Evolutionary conservation across 176 grass and related monocot genomes (phyloP).

Genomic region (Guadua angustifolia): DNA sequence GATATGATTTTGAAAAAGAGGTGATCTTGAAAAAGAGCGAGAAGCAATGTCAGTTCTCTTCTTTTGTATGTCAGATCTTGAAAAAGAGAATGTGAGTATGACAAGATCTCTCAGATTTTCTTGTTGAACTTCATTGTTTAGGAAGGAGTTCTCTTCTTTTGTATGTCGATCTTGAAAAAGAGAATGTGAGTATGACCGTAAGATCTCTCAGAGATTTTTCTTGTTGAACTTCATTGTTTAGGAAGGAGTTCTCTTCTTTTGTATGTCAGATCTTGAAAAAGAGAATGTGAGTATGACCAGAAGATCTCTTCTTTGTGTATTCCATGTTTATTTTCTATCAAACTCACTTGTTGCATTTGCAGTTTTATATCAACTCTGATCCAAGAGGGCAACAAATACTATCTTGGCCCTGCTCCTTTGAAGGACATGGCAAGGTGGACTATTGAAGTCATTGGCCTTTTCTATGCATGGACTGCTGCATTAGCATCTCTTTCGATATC

Average conservation of each 20-base stretch:
- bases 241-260: too few relatives aligned
- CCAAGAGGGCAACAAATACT: constrained; percentile 81
- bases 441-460: not conserved
- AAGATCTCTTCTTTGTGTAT: too few relatives aligned
- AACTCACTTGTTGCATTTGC: constrained; percentile 28
- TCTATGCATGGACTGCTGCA: not conserved
- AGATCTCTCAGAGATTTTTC: too few relatives aligned
- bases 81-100: constrained; percentile 95
- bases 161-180: too few relatives aligned
- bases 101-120: constrained; percentile 66
- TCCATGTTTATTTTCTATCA: constrained; percentile 1
- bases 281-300: too few relatives aligned
- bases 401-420: constrained; percentile 84
- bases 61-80: constrained; percentile 65
- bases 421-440: constrained; percentile 80
- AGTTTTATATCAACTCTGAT: constrained; percentile 84
- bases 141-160: constrained; percentile 67
- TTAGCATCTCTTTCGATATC: not conserved
- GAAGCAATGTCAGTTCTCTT: constrained; percentile 58
- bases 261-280: too few relatives aligned
- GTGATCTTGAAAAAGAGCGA: constrained; percentile 63
- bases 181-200: too few relatives aligned
- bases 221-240: too few relatives aligned
- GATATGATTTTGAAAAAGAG: constrained; percentile 61
- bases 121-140: constrained; percentile 33